These are phyloP conservation scores for Alternaria rosae DNA, from an alignment of 2,329 filamentous ascomycete species.

Conservation along the genomic window DNA sequence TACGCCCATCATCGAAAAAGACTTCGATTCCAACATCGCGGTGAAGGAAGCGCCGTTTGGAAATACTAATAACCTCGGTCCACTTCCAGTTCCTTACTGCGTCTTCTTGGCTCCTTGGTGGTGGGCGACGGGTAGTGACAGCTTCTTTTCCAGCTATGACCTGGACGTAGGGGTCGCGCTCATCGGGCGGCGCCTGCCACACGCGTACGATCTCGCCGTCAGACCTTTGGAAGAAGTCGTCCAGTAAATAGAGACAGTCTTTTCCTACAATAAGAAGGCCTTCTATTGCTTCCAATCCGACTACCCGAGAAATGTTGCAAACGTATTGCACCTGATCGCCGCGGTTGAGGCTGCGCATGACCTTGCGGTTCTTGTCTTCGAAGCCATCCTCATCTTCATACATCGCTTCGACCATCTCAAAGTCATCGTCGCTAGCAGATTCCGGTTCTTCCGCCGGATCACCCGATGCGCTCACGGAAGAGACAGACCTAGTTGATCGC, in stretches of 20 bases:
- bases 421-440: slow-evolving; percentile 79
- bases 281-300: slow-evolving; percentile 91
- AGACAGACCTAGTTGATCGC: slow-evolving; percentile 29
- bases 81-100: slow-evolving; percentile 93
- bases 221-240: slow-evolving; percentile 93
- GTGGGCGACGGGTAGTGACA: slow-evolving; percentile 55
- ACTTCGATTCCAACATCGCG: slow-evolving; percentile 96
- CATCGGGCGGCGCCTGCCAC: slow-evolving; percentile 89
- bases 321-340: slow-evolving; percentile 93
- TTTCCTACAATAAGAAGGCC: slow-evolving; percentile 93
- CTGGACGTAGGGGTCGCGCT: slow-evolving; percentile 93
- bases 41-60: slow-evolving; percentile 93
- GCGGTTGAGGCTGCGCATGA: slow-evolving; percentile 90
- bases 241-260: slow-evolving; percentile 89
- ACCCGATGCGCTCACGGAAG: slow-evolving; percentile 30
- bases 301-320: slow-evolving; percentile 93
- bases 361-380: slow-evolving; percentile 97
- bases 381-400: slow-evolving; percentile 85
- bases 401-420: slow-evolving; percentile 93
- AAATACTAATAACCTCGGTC: slow-evolving; percentile 93
- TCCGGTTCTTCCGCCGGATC: slow-evolving; percentile 50
- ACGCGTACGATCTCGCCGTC: slow-evolving; percentile 98
- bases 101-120: slow-evolving; percentile 57
- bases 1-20: slow-evolving; percentile 96
- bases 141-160: slow-evolving; percentile 85